Evolutionary conservation across 2,329 filamentous ascomycete genomes (phyloP).

Genomic region (Colletotrichum trifolii): DNA sequence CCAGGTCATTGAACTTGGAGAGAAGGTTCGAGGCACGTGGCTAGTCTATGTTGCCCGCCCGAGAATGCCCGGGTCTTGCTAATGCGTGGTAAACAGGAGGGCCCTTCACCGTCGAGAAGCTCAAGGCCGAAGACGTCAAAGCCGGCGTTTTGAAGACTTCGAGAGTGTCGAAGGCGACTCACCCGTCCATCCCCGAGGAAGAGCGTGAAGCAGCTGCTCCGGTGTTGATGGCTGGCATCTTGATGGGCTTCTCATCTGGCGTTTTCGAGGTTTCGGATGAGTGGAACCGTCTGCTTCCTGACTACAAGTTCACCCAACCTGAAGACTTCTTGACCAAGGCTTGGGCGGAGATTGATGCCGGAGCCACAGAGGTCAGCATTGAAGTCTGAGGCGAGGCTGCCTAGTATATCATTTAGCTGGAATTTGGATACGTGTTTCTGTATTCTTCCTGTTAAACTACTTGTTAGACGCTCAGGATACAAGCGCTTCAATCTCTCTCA

Average conservation of each 20-base stretch:
- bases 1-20: constrained; percentile 53
- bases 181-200: constrained; percentile 40
- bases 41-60: too few species aligned
- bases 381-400: background rate
- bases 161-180: constrained; percentile 51
- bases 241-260: constrained; percentile 47
- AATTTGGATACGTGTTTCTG: too few species aligned
- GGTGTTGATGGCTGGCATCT: constrained; percentile 43
- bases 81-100: background rate
- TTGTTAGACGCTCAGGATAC: too few species aligned
- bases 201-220: constrained; percentile 35
- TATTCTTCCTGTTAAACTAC: too few species aligned
- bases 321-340: constrained; percentile 55
- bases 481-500: constrained; percentile 31
- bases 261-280: constrained; percentile 54
- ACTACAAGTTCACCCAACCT: constrained; percentile 53
- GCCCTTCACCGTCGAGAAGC: constrained; percentile 50
- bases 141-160: constrained; percentile 51
- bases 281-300: constrained; percentile 57
- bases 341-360: constrained; percentile 44
- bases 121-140: constrained; percentile 59
- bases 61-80: background rate
- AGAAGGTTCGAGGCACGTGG: constrained; percentile 52
- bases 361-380: background rate
- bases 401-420: too few species aligned